Percentiles rank a stretch among this genome's conserved stretches.
Conservation (phyloP, 78 protist genomes). For the Cyanophora paradoxa region DNA sequence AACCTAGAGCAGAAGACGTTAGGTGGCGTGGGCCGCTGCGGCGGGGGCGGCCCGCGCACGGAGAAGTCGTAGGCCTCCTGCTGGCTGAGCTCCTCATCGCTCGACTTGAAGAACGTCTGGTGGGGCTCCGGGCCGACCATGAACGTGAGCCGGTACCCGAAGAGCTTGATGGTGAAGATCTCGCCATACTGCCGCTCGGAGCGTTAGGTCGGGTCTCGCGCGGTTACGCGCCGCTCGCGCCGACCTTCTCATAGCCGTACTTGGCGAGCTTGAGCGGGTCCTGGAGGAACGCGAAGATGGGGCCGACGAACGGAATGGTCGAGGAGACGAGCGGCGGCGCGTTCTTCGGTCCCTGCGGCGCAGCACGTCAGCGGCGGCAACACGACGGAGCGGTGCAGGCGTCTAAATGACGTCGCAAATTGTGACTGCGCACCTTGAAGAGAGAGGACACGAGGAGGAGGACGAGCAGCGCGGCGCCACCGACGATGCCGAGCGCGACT, state of each 20-base stretch:
- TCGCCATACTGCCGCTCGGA: background rate
- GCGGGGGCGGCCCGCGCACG: background rate
- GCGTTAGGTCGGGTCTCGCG: too few relatives aligned
- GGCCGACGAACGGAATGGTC: background rate
- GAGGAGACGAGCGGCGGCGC: too few relatives aligned
- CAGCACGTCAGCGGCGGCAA: too few relatives aligned
- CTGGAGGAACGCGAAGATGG: constrained; percentile 1
- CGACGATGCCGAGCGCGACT: too few relatives aligned
- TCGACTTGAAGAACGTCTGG: background rate
- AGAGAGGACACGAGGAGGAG: too few relatives aligned
- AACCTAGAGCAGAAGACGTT: background rate
- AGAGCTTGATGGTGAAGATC: background rate
- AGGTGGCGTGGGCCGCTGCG: background rate
- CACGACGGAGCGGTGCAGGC: too few relatives aligned
- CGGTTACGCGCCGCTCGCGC: too few relatives aligned
- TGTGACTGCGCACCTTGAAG: too few relatives aligned
- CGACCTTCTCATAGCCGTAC: too few relatives aligned
- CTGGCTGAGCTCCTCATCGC: background rate
- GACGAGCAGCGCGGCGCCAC: too few relatives aligned
- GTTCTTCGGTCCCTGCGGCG: too few relatives aligned
- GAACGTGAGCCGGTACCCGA: constrained; percentile 15
- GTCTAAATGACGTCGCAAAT: too few relatives aligned
- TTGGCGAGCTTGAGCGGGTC: constrained; percentile 7
- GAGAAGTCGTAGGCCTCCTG: background rate
- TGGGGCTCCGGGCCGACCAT: constrained; percentile 1